Evolutionary conservation across 176 grass and related monocot genomes (phyloP).

Genomic region (Juncus effusus): DNA sequence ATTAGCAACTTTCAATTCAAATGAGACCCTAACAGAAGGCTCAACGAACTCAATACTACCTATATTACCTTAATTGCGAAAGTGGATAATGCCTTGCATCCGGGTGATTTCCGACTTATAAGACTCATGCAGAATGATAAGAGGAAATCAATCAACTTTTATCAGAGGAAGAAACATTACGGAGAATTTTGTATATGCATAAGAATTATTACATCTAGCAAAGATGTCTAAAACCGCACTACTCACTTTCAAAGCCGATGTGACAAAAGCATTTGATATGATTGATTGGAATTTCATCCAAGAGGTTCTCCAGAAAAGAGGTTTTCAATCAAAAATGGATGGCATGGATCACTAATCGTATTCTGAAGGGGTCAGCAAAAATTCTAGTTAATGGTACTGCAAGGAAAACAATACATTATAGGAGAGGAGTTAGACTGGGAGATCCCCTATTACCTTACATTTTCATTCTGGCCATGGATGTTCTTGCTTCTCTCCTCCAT

Average conservation of each 20-base stretch:
- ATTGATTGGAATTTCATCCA: neutral
- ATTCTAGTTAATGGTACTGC: neutral
- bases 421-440: neutral
- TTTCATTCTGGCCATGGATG: neutral
- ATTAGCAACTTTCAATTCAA: too few species aligned
- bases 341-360: neutral
- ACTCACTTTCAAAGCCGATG: too few species aligned
- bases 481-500: too few species aligned
- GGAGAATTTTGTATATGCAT: neutral
- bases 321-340: neutral
- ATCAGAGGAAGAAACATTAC: neutral
- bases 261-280: too few species aligned
- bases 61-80: neutral
- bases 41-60: too few species aligned
- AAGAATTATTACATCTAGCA: neutral
- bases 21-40: too few species aligned
- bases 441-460: neutral
- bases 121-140: neutral
- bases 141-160: neutral
- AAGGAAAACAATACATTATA: neutral
- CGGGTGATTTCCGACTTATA: neutral
- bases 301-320: neutral
- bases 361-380: neutral
- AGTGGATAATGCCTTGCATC: neutral
- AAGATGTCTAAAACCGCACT: neutral